Percentiles rank a stretch among this genome's conserved stretches.
phyloP scores from a whole-genome alignment of 2,329 filamentous ascomycete species.

The Aphanoascus verrucosus region DNA sequence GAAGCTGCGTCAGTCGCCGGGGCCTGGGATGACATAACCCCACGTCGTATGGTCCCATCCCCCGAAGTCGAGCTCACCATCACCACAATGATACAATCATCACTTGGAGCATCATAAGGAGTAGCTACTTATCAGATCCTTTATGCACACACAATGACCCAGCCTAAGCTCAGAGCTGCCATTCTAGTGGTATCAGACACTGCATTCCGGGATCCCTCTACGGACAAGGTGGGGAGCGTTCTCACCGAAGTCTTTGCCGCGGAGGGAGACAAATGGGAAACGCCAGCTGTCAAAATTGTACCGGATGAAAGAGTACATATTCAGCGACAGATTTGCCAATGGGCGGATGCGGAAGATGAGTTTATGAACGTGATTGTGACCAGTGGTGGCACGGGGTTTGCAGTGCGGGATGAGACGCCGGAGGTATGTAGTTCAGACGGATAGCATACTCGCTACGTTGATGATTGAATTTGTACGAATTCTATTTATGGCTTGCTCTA shows the following conservation, averaged over 20 bases:
- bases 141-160: constrained; percentile 21
- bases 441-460: background rate
- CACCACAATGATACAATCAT: background rate
- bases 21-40: background rate
- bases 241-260: constrained; percentile 59
- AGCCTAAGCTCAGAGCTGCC: constrained; percentile 51
- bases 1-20: background rate
- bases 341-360: constrained; percentile 54
- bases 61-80: background rate
- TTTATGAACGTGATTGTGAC: constrained; percentile 68
- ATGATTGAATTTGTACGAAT: background rate
- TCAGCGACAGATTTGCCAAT: constrained; percentile 58
- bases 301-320: constrained; percentile 66
- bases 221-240: constrained; percentile 60
- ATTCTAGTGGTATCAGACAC: constrained; percentile 88
- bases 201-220: constrained; percentile 64
- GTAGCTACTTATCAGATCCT: background rate
- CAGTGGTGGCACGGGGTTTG: constrained; percentile 89
- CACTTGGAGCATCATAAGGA: background rate
- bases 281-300: constrained; percentile 62
- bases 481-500: background rate
- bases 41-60: background rate
- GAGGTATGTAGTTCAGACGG: constrained; percentile 50
- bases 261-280: constrained; percentile 59
- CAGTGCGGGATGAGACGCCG: constrained; percentile 71